Evolutionary conservation across 208 protist genomes (phyloP).

Genomic region (Trypanosoma vivax): DNA sequence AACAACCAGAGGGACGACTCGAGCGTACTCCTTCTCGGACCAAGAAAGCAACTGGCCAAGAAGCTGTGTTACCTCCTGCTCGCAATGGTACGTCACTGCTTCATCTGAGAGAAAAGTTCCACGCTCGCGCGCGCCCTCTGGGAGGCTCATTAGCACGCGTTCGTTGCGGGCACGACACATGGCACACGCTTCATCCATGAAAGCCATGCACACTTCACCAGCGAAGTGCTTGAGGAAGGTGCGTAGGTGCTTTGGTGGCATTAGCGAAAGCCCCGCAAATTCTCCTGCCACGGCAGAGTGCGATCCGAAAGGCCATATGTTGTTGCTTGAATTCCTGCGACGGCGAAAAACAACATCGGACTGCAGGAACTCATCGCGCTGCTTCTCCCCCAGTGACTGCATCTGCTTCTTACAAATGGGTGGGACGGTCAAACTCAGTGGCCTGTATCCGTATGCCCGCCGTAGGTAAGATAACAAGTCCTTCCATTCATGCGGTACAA

Average conservation of each 20-base stretch:
- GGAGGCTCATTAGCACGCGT: conserved; percentile 34
- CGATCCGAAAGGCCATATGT: background rate
- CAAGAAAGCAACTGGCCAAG: conserved; percentile 44
- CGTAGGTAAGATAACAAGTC: conserved; percentile 36
- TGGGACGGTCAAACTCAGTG: background rate
- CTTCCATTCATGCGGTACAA: conserved; percentile 22
- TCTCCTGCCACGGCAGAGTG: conserved; percentile 2
- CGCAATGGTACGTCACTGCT: conserved; percentile 26
- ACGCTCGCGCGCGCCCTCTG: conserved; percentile 19
- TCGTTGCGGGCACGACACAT: conserved; percentile 28
- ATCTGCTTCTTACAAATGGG: background rate
- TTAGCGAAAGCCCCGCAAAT: background rate
- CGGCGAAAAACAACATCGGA: no score
- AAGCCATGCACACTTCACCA: conserved; percentile 36
- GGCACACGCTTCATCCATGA: conserved; percentile 36
- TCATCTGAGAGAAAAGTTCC: conserved; percentile 34
- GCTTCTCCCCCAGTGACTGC: background rate
- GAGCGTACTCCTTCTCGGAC: conserved; percentile 32
- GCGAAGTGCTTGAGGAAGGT: conserved; percentile 30
- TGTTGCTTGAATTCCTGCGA: conserved; percentile 1
- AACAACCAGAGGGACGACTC: conserved; percentile 23
- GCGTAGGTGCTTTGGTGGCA: conserved; percentile 5
- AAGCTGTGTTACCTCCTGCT: conserved; percentile 30
- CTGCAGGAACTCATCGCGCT: background rate
- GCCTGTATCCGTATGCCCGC: conserved; percentile 4